Conservation (phyloP, 2,329 filamentous ascomycete genomes). For the Beauveria sp. region DNA sequence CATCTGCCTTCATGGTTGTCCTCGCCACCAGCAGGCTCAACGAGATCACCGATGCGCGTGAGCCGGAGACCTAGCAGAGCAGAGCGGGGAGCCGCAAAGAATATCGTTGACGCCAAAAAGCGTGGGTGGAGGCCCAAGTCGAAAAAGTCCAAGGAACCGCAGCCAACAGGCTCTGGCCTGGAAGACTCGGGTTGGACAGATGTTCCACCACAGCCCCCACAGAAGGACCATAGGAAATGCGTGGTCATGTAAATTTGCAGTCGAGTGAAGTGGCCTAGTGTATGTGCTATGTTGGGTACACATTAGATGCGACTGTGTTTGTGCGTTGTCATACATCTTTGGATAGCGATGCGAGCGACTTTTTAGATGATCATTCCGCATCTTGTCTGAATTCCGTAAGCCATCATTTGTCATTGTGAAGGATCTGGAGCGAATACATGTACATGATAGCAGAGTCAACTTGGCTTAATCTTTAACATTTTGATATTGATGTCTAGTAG, state of each 20-base stretch:
- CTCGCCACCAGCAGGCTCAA: slow-evolving; percentile 25
- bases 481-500: too few relatives aligned
- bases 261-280: too few relatives aligned
- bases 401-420: background rate
- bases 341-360: slow-evolving; percentile 6
- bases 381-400: background rate
- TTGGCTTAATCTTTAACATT: background rate
- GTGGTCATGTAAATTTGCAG: slow-evolving; percentile 37
- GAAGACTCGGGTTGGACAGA: slow-evolving; percentile 45
- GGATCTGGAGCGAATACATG: background rate
- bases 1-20: slow-evolving; percentile 28
- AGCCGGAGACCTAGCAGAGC: slow-evolving; percentile 46
- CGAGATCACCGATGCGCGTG: slow-evolving; percentile 34
- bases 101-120: slow-evolving; percentile 53
- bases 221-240: slow-evolving; percentile 39
- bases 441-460: background rate
- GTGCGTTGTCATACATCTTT: background rate
- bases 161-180: slow-evolving; percentile 10
- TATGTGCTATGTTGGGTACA: background rate
- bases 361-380: background rate
- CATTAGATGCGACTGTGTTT: background rate
- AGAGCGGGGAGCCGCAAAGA: slow-evolving; percentile 53
- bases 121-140: slow-evolving; percentile 44
- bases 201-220: slow-evolving; percentile 27
- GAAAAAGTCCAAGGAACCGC: slow-evolving; percentile 30